Base-by-base conservation (phyloP, 768 basidiomycete genomes). In the Mycena epipterygia region DNA sequence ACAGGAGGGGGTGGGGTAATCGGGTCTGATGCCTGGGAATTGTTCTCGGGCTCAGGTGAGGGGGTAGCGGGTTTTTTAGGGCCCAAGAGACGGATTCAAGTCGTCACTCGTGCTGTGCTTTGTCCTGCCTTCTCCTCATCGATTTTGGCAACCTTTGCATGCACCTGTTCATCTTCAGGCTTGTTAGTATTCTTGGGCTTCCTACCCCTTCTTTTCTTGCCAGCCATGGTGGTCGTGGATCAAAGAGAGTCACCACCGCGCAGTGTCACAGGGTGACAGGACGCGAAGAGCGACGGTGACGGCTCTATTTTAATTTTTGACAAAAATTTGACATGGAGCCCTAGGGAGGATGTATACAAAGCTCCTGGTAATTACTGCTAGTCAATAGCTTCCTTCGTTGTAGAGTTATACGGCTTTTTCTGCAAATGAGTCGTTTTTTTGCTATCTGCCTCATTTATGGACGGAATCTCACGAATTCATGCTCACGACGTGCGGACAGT, bases 1-100 rank as follows among this genome's bases (percentile, higher is more conserved):
- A 37, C 35, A 37, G 55, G 35, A 39, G 55, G 55, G 1, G 55
- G 35, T 17, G 55, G 55, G 13, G 55, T 56, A 56, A 56, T 56
- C 8, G 13, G 13, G 14, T 52, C 51, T 17, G 30, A 30, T 3
- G 14, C 17, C 32, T 25, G 23, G 2, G 17, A 32, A 19, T 35
- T n/a, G 9, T 23, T 21, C 33, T 7, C 32, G 19, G 53, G 53
- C 33, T 55, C 21, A 17, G 53, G 32, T 17, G 33, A 55, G 17
- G 2, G 9, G 19, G 6, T 11, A 11, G 14, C 17, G 6, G 16
- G 53, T 33, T 23, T 55, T 55, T 35, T 33, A 32, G 53, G 33
- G 11, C 6, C n/a, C 7, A 27, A 14, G 13, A 48, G 46, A 16
- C 37, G 37, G 37, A 39, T 39, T 39, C 16, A 16, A 9, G 37